Base-by-base conservation (phyloP, 805 yeast genomes). In the Ogataea zsoltii region DNA sequence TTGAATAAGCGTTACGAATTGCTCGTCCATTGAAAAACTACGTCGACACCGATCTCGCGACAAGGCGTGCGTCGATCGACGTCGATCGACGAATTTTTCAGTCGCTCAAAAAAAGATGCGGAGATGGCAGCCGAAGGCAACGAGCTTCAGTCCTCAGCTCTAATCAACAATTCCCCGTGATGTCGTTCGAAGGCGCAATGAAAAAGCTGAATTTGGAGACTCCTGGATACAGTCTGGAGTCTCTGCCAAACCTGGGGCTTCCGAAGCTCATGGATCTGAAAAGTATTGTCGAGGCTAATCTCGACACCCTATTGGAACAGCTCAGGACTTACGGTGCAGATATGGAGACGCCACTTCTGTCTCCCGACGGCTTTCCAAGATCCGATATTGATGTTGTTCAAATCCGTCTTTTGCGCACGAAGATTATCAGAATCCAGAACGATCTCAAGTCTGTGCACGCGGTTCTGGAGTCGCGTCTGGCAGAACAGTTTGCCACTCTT, bases 301-400 rank as follows among this genome's bases (percentile, higher is more conserved):
- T 80, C 18, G 56, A 54, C 26, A 56, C 53, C 5, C 59, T 81
- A 35, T 71, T 75, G 49, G 75, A 69, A 25, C 57, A 70, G 12
- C 68, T 87, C 19, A 50, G 56, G 6, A 50, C 66, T 46, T 44
- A 31, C 7, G 38, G 53, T 11, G 59, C 56, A 1, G 82, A 77
- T 52, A 82, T 88, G 88, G 63, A 74, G 18, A 82, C 91, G 1
- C 71, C 81, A 0, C 64, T 92, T 46, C 65, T 87, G 2, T 79
- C 85, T 0, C 47, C 57, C 0, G 96, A 92, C 58, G 97, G 97
- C 16, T 92, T 79, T 56, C 99, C 99, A 0, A 69, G 97, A 34
- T 63, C 71, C 14, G 97, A 92, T 58, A 74, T 92, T 21, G 96
- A 92, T 57, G 85, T 92, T 4, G 79, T 89, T 2, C 76, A 76